phyloP scores from a whole-genome alignment of 2,329 filamentous ascomycete genomes.

The Apiospora saccharicola region DNA sequence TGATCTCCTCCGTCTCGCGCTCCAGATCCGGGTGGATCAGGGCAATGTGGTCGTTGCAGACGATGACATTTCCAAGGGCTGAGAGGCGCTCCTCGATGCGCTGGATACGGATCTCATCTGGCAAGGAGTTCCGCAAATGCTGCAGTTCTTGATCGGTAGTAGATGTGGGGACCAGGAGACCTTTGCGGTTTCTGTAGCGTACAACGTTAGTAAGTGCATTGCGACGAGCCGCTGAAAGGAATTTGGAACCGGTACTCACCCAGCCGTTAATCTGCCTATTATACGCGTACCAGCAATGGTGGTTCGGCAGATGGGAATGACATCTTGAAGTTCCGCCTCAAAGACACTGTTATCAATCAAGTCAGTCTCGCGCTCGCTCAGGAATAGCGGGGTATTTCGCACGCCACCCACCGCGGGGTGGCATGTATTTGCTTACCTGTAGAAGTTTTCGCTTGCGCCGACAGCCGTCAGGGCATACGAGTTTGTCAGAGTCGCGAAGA shows the following conservation, averaged over 20 bases:
- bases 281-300: constrained; percentile 97
- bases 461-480: constrained; percentile 94
- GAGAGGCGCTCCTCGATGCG: constrained; percentile 97
- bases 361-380: background rate
- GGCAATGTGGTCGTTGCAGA: constrained; percentile 94
- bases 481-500: constrained; percentile 96
- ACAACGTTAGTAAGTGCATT: background rate
- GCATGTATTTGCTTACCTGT: constrained; percentile 65
- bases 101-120: constrained; percentile 91
- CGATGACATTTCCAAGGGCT: constrained; percentile 96
- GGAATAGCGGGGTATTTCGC: constrained; percentile 12
- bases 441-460: constrained; percentile 98
- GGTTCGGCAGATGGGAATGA: constrained; percentile 95
- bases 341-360: constrained; percentile 72
- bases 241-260: constrained; percentile 58
- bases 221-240: background rate
- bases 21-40: constrained; percentile 96
- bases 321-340: constrained; percentile 95
- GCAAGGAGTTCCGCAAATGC: constrained; percentile 93
- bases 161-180: constrained; percentile 92
- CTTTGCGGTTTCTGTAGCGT: constrained; percentile 83
- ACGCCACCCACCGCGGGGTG: background rate
- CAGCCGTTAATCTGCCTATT: constrained; percentile 92
- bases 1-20: constrained; percentile 98
- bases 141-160: constrained; percentile 98